Conservation (phyloP, 2,329 filamentous ascomycete species). For the Penicillium nordicum region DNA sequence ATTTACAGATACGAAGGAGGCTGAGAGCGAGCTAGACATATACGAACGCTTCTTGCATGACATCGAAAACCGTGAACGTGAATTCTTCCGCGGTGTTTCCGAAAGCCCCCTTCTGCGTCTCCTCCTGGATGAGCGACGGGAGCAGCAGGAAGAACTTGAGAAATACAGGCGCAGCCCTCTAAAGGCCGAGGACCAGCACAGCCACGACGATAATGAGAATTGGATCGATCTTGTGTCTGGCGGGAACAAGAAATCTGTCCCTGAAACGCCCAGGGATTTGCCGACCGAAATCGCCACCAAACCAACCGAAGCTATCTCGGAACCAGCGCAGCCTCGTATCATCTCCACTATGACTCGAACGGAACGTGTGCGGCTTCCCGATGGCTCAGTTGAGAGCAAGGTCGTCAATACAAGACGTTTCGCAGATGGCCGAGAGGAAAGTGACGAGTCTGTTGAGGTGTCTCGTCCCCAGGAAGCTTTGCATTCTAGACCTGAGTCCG, state of each 20-base stretch:
- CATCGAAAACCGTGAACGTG: slow-evolving; percentile 32
- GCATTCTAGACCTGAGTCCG: slow-evolving; percentile 7
- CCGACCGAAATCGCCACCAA: neutral
- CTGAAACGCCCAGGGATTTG: slow-evolving; percentile 15
- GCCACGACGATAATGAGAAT: slow-evolving; percentile 20
- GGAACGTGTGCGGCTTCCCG: slow-evolving; percentile 52
- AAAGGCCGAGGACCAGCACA: slow-evolving; percentile 10
- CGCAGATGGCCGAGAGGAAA: slow-evolving; percentile 59
- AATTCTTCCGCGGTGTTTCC: slow-evolving; percentile 26
- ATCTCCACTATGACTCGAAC: slow-evolving; percentile 58
- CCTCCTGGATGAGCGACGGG: slow-evolving; percentile 33
- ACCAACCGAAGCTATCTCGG: slow-evolving; percentile 1
- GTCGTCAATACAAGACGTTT: slow-evolving; percentile 57
- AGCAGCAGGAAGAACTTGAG: slow-evolving; percentile 22
- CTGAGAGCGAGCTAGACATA: slow-evolving; percentile 51
- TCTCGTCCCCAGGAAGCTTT: slow-evolving; percentile 21
- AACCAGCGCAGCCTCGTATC: slow-evolving; percentile 31
- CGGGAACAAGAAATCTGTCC: slow-evolving; percentile 23
- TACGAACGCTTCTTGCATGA: slow-evolving; percentile 51
- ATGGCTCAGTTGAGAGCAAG: slow-evolving; percentile 58
- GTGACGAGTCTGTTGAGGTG: slow-evolving; percentile 51
- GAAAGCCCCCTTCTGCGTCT: slow-evolving; percentile 37
- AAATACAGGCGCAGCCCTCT: slow-evolving; percentile 7
- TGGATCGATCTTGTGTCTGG: slow-evolving; percentile 31
- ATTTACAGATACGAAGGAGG: slow-evolving; percentile 14